Evolutionary conservation across 148 eudicot genomes (phyloP).

Genomic region (Amaranthus cruentus): DNA sequence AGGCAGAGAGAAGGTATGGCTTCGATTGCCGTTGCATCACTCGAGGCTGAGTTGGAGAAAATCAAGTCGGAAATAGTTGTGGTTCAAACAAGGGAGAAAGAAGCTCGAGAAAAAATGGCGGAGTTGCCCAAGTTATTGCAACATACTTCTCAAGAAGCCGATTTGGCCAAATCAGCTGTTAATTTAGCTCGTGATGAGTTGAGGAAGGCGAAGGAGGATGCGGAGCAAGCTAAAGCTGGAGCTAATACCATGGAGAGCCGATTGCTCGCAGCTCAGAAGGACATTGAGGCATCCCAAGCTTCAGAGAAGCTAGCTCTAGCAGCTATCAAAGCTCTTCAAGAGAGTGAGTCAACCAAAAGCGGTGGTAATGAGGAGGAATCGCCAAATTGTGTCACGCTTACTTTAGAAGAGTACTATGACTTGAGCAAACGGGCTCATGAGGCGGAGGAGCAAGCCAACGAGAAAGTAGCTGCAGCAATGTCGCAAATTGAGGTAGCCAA

Average conservation of each 20-base stretch:
- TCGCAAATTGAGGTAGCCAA: slow-evolving; percentile 67
- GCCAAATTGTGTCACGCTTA: slow-evolving; percentile 52
- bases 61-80: slow-evolving; percentile 59
- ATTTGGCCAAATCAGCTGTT: slow-evolving; percentile 56
- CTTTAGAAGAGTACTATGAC: slow-evolving; percentile 82
- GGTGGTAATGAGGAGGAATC: slow-evolving; percentile 28
- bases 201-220: slow-evolving; percentile 62
- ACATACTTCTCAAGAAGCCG: slow-evolving; percentile 73
- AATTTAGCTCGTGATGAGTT: slow-evolving; percentile 60
- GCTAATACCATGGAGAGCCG: slow-evolving; percentile 65
- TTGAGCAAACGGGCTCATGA: slow-evolving; percentile 83
- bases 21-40: slow-evolving; percentile 64
- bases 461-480: slow-evolving; percentile 59
- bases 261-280: slow-evolving; percentile 67
- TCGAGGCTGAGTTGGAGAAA: slow-evolving; percentile 74
- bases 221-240: slow-evolving; percentile 78
- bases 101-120: slow-evolving; percentile 61
- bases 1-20: slow-evolving; percentile 91
- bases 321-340: slow-evolving; percentile 72
- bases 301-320: slow-evolving; percentile 75
- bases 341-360: slow-evolving; percentile 54
- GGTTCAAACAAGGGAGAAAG: slow-evolving; percentile 60
- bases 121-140: slow-evolving; percentile 69
- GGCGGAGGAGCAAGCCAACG: slow-evolving; percentile 76
- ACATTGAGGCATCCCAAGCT: slow-evolving; percentile 90